Base-by-base conservation (phyloP, 2,329 filamentous ascomycete genomes). In the Graphiopsis chlorocephala region DNA sequence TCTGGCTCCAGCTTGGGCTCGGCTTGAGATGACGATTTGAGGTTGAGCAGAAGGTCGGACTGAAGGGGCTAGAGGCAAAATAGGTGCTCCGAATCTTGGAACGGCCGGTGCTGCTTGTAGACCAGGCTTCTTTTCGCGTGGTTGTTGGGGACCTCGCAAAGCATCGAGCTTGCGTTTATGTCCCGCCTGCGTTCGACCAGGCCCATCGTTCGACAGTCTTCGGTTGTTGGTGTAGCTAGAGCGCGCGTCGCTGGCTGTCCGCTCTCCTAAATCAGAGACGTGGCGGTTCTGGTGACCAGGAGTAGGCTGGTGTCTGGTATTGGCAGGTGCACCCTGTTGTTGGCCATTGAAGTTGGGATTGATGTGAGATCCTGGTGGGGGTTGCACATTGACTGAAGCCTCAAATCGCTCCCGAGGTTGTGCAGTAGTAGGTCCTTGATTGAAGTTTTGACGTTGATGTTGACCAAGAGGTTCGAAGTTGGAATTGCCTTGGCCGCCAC, bases 91-190 rank as follows among this genome's bases (percentile, higher is more conserved):
- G 63, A 76, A 76, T n/a, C 69, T 71, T 7, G 75, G 75, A 2
- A 76, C 67, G 29, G 71, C 61, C 15, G 74, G 72, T 23, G 75
- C 73, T n/a, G 70, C 66, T 20, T 68, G 67, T 8, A 69, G 66
- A 2, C 64, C 63, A 20, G 68, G 63, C 20, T 66, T 64, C 20
- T 58, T 66, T 28, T 61, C 47, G 42, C 70, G 64, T 31, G 26
- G 31, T 53, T 62, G 64, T n/a, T 66, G 60, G 28, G 68, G 63
- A 26, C 60, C 64, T 31, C 72, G 68, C 26, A 74, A 68, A 6
- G 71, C 73, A 23, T 75, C 72, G 2, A 75, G 67, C 59, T 76
- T 77, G 12, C 75, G 69, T 63, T 77, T 76, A 35, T 75, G 74
- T 2, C 73, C 75, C 35, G 68, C 68, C 15, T 58, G 47, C 10